A percentile compares a stretch with the other conserved stretches of the same genome.
phyloP scores from a whole-genome alignment of 192 early-diverging fungal genomes.

The Dispira simplex region DNA sequence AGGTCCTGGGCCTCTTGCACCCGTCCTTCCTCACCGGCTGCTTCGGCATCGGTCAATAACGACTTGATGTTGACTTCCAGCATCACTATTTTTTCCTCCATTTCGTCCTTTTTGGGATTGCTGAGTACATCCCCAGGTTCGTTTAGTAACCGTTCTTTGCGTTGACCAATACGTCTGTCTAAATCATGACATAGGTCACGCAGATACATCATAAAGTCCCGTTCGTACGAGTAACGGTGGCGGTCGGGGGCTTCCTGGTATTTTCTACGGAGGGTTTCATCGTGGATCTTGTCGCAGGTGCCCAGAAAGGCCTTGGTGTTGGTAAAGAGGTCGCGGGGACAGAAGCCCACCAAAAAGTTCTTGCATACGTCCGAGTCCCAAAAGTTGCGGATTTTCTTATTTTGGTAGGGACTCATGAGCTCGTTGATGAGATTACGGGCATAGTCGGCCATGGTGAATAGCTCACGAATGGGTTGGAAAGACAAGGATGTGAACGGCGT shows the following conservation, averaged over 20 bases:
- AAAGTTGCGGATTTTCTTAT: not conserved
- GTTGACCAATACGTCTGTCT: constrained; percentile 53
- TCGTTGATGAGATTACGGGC: not conserved
- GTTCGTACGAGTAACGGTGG: constrained; percentile 54
- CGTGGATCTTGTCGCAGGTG: constrained; percentile 63
- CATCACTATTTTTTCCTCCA: constrained; percentile 64
- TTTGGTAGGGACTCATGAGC: not conserved
- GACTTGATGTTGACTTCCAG: constrained; percentile 67
- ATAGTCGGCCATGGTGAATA: constrained; percentile 3
- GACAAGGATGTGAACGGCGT: not conserved
- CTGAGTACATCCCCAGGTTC: constrained; percentile 43
- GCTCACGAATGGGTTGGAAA: not conserved
- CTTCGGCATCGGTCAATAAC: constrained; percentile 44
- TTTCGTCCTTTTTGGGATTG: constrained; percentile 54
- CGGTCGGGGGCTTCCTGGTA: constrained; percentile 42
- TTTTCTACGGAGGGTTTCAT: constrained; percentile 55
- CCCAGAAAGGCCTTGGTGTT: constrained; percentile 80
- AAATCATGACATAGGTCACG: constrained; percentile 46
- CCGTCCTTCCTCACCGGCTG: constrained; percentile 54
- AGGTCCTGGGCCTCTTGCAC: constrained; percentile 55
- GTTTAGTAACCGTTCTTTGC: constrained; percentile 45
- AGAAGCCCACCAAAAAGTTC: constrained; percentile 66
- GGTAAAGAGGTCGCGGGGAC: constrained; percentile 66
- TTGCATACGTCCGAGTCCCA: constrained; percentile 41
- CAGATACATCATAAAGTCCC: constrained; percentile 49